Evolutionary conservation across 1,139 yeast genomes (phyloP).

Genomic region (Blastobotrys malaysiensis): DNA sequence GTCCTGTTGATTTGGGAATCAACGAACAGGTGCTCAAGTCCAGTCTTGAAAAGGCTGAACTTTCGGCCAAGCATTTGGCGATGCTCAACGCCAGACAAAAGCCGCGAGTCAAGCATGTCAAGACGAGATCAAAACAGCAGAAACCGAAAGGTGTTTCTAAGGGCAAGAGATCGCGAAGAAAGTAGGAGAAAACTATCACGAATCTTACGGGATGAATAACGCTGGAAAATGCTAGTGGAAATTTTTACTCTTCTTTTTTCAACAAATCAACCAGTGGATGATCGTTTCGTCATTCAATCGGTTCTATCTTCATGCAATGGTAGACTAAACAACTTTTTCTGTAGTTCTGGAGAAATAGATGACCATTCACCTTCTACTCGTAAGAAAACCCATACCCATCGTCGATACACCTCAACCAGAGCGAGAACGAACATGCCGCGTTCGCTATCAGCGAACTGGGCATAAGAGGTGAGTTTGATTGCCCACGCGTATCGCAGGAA

Average conservation of each 20-base stretch:
- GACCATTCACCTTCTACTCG: slow-evolving; percentile 72
- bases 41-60: slow-evolving; percentile 32
- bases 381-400: slow-evolving; percentile 87
- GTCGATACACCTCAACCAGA: slow-evolving; percentile 65
- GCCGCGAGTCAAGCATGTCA: not conserved
- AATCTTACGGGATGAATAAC: too few species aligned
- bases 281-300: not conserved
- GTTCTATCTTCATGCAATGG: not conserved
- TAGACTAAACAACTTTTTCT: not conserved
- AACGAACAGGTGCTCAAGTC: slow-evolving; percentile 33
- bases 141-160: not conserved
- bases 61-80: slow-evolving; percentile 25
- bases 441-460: slow-evolving; percentile 41
- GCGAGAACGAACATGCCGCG: slow-evolving; percentile 62
- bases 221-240: too few species aligned
- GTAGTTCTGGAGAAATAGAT: slow-evolving; percentile 3
- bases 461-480: slow-evolving; percentile 40
- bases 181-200: slow-evolving; percentile 2
- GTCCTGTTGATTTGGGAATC: slow-evolving; percentile 28
- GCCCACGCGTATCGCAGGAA: slow-evolving; percentile 72
- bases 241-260: too few species aligned
- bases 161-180: not conserved
- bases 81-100: slow-evolving; percentile 7
- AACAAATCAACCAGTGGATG: too few species aligned
- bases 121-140: not conserved